Evolutionary conservation across 2,329 filamentous ascomycete species (phyloP), one percentile per base, ranked within the genome.

Genomic region (Coleophoma crateriformis): DNA sequence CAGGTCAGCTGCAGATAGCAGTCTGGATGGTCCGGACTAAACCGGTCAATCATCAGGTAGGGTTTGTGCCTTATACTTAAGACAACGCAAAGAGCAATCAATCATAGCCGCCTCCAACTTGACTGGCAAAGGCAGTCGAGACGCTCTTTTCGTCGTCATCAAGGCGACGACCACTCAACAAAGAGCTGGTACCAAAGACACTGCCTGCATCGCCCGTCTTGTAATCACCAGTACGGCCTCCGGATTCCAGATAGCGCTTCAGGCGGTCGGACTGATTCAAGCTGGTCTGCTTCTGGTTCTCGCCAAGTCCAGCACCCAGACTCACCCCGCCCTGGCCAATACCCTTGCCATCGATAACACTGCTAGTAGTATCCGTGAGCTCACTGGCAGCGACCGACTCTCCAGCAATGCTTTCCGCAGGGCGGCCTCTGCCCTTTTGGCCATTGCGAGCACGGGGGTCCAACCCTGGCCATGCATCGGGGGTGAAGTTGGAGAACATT

Each of bases 81-180:
- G 47, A 44, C 35, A 46, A 12, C 34, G 10, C 19, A 33, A 35
- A 54, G 44, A 47, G 56, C 50, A 51, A 66, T 67, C 64, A 67
- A 57, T 67, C 64, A 52, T 65, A 67, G 51, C 63, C 63, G 52
- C 64, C 63, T 47, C 89, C 90, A 58, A 96, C 84, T 70, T 97
- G 94, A 72, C 90, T 96, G 54, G 92, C 91, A 72, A 97, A 99
- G 45, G 91, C 91, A 47, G 94, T 97, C 64, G 90, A 96, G 62
- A 97, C 83, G 69, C 92, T 97, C 71, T 94, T 90, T 63, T 94
- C 90, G 66, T 97, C 94, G 58, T 99, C 94, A 59, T 99, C 94
- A 86, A 82, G 47, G 35, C 64, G 64, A 22, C 64, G 60, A 38
- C 60, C 62, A 56, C 62, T 60, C 17, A 67, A 47, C 43, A 66